These are phyloP conservation scores for Lactarius evosmus DNA, from an alignment of 768 basidiomycete species.

Conservation along the genomic window DNA sequence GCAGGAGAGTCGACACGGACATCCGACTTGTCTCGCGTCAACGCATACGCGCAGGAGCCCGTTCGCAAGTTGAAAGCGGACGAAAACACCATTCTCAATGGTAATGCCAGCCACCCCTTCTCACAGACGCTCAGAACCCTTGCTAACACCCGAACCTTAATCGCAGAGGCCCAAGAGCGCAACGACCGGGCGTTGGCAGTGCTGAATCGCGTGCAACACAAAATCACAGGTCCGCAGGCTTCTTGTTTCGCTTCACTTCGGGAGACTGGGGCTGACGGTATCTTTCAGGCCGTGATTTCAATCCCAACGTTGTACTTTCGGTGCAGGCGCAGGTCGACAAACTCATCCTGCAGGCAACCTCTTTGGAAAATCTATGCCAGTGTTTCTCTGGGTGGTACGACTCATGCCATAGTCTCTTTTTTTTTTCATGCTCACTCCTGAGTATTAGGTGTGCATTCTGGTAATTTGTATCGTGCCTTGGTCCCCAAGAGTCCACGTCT, in stretches of 20 bases:
- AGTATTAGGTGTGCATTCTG: conserved; percentile 42
- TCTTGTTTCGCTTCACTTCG: not conserved
- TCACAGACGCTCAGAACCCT: not conserved
- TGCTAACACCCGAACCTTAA: conserved; percentile 16
- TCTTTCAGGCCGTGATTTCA: conserved; percentile 84
- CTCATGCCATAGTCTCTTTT: not conserved
- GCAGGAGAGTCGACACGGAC: conserved; percentile 53
- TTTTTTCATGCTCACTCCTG: conserved; percentile 1
- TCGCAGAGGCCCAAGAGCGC: conserved; percentile 72
- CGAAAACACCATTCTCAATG: conserved; percentile 91
- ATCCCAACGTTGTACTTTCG: conserved; percentile 68
- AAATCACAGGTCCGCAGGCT: conserved; percentile 71
- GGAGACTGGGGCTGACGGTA: not conserved
- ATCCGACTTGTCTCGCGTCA: conserved; percentile 60
- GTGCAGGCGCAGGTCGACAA: conserved; percentile 89
- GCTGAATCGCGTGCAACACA: conserved; percentile 92
- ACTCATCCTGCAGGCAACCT: conserved; percentile 89
- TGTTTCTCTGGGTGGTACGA: conserved; percentile 91
- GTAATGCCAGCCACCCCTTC: conserved; percentile 40
- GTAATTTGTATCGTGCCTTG: conserved; percentile 28
- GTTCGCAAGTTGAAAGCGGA: conserved; percentile 82
- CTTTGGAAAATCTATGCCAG: conserved; percentile 92
- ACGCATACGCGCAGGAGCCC: conserved; percentile 75
- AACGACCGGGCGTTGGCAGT: conserved; percentile 89
- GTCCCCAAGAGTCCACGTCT: not conserved